These are phyloP conservation scores for Trapa bicornis DNA, from an alignment of 345 rosid genomes.

Conservation along the genomic window DNA sequence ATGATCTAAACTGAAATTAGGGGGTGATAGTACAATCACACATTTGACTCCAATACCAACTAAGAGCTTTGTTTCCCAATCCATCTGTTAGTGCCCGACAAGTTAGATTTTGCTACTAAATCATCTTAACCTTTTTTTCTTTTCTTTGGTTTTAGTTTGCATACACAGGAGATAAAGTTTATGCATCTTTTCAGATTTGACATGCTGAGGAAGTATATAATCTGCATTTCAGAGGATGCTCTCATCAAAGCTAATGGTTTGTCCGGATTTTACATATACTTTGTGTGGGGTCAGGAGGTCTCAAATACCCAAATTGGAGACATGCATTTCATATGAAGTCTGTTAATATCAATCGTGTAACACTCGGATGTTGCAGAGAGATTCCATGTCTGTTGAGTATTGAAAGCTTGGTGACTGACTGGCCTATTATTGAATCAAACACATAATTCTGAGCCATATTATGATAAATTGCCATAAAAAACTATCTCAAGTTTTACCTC, in stretches of 20 bases:
- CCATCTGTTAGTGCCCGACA: not conserved
- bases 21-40: not conserved
- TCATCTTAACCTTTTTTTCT: not conserved
- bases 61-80: not conserved
- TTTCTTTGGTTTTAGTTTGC: not conserved
- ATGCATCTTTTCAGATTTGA: not conserved
- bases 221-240: not conserved
- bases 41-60: not conserved
- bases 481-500: too few relatives aligned
- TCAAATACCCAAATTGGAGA: not conserved
- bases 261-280: not conserved
- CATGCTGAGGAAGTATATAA: slow-evolving; percentile 3
- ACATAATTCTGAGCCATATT: not conserved
- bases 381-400: not conserved
- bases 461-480: not conserved
- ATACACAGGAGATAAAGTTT: not conserved
- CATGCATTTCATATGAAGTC: not conserved
- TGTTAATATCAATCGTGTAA: not conserved
- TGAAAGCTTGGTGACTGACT: not conserved
- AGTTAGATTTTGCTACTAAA: not conserved
- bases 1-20: not conserved
- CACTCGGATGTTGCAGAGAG: not conserved
- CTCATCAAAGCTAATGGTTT: not conserved
- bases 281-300: not conserved
- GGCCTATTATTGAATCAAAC: not conserved